Conservation (phyloP, 2,329 filamentous ascomycete genomes). For the Juglanconis juglandina region DNA sequence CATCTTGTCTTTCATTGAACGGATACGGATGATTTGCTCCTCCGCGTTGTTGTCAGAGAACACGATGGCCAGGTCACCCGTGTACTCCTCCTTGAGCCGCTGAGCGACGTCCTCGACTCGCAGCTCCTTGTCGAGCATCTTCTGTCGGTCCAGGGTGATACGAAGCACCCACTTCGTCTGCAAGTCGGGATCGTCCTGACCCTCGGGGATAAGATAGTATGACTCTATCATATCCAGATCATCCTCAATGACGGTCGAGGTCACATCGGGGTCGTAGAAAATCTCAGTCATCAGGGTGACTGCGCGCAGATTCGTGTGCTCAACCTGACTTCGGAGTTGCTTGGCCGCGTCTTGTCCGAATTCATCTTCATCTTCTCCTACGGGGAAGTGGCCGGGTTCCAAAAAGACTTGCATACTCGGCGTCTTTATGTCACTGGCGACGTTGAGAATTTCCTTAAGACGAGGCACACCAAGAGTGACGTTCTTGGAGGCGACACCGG, state of each 20-base stretch:
- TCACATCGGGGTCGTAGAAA: constrained; percentile 92
- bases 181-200: constrained; percentile 59
- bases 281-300: constrained; percentile 92
- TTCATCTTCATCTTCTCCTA: neutral
- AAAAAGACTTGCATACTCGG: constrained; percentile 94
- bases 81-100: constrained; percentile 86
- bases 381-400: constrained; percentile 55
- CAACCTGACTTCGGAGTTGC: constrained; percentile 79
- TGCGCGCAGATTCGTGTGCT: constrained; percentile 89
- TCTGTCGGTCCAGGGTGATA: constrained; percentile 87
- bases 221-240: constrained; percentile 95
- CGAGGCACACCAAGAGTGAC: constrained; percentile 97
- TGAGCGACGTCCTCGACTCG: constrained; percentile 86
- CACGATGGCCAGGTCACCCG: constrained; percentile 81
- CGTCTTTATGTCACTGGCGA: constrained; percentile 97
- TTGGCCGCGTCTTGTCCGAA: constrained; percentile 72
- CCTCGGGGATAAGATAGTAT: constrained; percentile 91
- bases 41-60: constrained; percentile 98
- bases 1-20: constrained; percentile 68
- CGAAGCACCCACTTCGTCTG: constrained; percentile 96
- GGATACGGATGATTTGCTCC: constrained; percentile 88
- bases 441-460: constrained; percentile 98
- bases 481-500: constrained; percentile 99
- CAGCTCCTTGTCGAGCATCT: constrained; percentile 91
- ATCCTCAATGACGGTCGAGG: constrained; percentile 77